phyloP scores from a whole-genome alignment of 2,329 filamentous ascomycete genomes.

The Arthrobotrys entomopaga region DNA sequence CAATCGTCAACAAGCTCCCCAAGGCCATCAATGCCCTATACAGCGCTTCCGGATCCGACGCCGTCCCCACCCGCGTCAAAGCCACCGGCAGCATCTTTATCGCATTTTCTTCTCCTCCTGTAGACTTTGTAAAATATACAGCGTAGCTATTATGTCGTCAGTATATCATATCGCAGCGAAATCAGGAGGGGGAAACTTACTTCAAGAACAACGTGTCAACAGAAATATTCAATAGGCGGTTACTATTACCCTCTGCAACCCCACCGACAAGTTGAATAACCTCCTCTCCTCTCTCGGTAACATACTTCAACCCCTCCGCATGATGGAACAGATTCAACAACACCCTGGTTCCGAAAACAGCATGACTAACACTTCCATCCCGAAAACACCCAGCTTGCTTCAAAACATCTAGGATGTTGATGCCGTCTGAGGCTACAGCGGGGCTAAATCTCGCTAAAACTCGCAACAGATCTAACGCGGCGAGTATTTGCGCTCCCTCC shows the following conservation, averaged over 20 bases:
- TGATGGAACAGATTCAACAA: slow-evolving; percentile 86
- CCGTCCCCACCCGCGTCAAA: slow-evolving; percentile 71
- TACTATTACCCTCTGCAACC: slow-evolving; percentile 66
- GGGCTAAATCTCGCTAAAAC: slow-evolving; percentile 77
- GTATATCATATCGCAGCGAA: background rate
- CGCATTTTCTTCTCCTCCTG: slow-evolving; percentile 60
- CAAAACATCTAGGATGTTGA: slow-evolving; percentile 72
- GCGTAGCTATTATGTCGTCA: slow-evolving; percentile 66
- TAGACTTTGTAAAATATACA: slow-evolving; percentile 71
- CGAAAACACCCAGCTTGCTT: slow-evolving; percentile 70
- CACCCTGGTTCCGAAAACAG: slow-evolving; percentile 84
- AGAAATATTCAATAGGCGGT: slow-evolving; percentile 84
- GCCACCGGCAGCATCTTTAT: slow-evolving; percentile 70
- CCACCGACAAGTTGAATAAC: slow-evolving; percentile 73
- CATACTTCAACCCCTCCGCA: slow-evolving; percentile 74
- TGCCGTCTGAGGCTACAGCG: slow-evolving; percentile 71
- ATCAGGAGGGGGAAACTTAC: slow-evolving; percentile 51
- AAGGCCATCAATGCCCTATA: slow-evolving; percentile 84
- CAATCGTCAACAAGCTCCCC: slow-evolving; percentile 77
- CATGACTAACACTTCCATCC: slow-evolving; percentile 75
- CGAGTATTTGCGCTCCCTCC: slow-evolving; percentile 82
- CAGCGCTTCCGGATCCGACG: slow-evolving; percentile 81
- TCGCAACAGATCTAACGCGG: slow-evolving; percentile 87
- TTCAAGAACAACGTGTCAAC: slow-evolving; percentile 86
- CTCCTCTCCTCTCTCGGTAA: slow-evolving; percentile 68